Conservation (phyloP, 2,329 filamentous ascomycete species). For the Chrysoporthe deuterocubensis region DNA sequence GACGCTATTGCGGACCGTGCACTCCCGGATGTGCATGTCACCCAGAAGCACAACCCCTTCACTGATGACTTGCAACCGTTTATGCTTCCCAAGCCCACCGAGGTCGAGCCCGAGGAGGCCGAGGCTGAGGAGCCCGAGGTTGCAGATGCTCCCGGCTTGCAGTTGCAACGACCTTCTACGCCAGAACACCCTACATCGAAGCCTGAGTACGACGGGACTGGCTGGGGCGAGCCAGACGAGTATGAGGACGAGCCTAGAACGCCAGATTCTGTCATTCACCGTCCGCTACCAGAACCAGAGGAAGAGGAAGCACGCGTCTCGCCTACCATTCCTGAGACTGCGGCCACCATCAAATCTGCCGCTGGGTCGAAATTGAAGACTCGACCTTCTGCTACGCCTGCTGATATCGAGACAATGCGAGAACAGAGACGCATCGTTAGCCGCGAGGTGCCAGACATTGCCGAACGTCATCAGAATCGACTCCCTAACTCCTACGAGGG, state of each 20-base stretch:
- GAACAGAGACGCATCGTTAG: constrained; percentile 85
- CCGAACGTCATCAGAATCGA: constrained; percentile 62
- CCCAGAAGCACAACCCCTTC: constrained; percentile 40
- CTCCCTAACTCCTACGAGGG: constrained; percentile 52
- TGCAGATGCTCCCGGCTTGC: constrained; percentile 41
- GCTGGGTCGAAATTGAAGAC: constrained; percentile 87
- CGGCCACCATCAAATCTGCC: constrained; percentile 84
- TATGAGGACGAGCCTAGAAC: constrained; percentile 69
- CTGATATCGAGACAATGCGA: constrained; percentile 83
- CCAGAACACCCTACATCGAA: constrained; percentile 57
- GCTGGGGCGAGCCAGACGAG: constrained; percentile 62
- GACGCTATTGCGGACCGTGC: constrained; percentile 32
- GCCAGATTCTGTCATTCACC: constrained; percentile 88
- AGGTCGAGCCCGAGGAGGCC: constrained; percentile 33
- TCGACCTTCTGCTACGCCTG: constrained; percentile 82
- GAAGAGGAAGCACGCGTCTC: constrained; percentile 55
- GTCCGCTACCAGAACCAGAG: constrained; percentile 57
- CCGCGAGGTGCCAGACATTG: constrained; percentile 67
- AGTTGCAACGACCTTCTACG: constrained; percentile 49
- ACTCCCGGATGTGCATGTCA: constrained; percentile 42
- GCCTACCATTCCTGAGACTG: constrained; percentile 74
- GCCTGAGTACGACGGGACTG: constrained; percentile 66
- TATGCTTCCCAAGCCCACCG: constrained; percentile 49
- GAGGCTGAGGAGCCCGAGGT: constrained; percentile 42
- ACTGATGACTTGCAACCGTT: constrained; percentile 50